These are phyloP conservation scores for Blastocrithidia nonstop DNA, from an alignment of 208 protist species.

Conservation along the genomic window DNA sequence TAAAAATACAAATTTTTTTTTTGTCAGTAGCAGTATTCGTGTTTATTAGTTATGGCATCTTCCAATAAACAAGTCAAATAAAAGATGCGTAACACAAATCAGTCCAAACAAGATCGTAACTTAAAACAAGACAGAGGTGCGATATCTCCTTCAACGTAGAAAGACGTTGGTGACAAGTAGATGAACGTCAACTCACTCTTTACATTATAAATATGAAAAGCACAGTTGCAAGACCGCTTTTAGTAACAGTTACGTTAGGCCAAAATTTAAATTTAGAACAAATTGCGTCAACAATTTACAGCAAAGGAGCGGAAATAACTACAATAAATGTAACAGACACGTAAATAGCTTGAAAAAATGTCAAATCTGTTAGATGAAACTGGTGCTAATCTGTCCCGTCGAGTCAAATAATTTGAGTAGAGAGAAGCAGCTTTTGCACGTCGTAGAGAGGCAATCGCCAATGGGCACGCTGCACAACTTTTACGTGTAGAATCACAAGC, in stretches of 20 bases:
- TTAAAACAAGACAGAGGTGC: no score
- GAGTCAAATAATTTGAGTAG: constrained; percentile 40
- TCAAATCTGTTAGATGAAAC: constrained; percentile 33
- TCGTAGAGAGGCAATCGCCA: constrained; percentile 44
- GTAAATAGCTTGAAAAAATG: constrained; percentile 44
- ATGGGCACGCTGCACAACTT: constrained; percentile 73
- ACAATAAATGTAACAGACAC: constrained; percentile 32
- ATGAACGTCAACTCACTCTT: no score
- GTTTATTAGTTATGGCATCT: no score
- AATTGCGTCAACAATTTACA: constrained; percentile 8
- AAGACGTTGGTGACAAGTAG: no score
- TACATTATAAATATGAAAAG: constrained; percentile 85
- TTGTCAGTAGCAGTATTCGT: no score
- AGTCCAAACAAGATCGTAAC: no score
- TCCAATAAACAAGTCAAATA: no score
- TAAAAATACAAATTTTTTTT: no score
- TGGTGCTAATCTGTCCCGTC: constrained; percentile 36
- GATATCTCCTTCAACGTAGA: no score
- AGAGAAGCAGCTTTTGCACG: constrained; percentile 64
- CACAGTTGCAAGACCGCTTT: constrained; percentile 68
- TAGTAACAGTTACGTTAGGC: constrained; percentile 45
- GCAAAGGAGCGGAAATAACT: constrained; percentile 13
- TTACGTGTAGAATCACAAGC: constrained; percentile 30
- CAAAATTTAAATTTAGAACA: constrained; percentile 30
- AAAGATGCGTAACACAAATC: no score